Percentiles rank a stretch among this genome's conserved stretches.
These are phyloP conservation scores for Rugonectria rugulosa DNA, from an alignment of 2,329 filamentous ascomycete species.

Conservation along the genomic window DNA sequence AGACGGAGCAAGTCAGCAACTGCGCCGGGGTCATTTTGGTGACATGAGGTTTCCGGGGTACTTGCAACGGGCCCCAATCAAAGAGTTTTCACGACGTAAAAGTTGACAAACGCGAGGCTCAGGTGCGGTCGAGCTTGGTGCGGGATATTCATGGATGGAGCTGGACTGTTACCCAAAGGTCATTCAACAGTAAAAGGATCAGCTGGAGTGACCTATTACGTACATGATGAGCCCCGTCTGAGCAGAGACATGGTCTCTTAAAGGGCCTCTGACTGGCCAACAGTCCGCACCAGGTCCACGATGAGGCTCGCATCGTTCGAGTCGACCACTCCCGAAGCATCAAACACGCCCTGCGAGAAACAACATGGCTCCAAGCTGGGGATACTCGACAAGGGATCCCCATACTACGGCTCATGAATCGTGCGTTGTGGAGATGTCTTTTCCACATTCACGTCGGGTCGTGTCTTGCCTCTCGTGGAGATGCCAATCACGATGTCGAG, in stretches of 20 bases:
- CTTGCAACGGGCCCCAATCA: slow-evolving; percentile 18
- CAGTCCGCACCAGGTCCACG: neutral
- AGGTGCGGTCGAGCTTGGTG: neutral
- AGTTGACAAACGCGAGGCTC: slow-evolving; percentile 2
- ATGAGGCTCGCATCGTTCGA: slow-evolving; percentile 8
- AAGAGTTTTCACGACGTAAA: slow-evolving; percentile 20
- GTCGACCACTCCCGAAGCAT: neutral
- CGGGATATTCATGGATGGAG: slow-evolving; percentile 4
- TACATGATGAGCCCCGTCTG: neutral
- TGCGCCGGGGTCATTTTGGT: neutral
- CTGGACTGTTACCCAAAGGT: neutral
- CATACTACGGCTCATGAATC: slow-evolving; percentile 1
- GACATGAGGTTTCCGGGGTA: neutral
- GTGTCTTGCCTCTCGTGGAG: slow-evolving; percentile 8
- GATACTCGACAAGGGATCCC: neutral
- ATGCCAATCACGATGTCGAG: neutral
- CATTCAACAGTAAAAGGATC: neutral
- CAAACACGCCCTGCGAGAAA: neutral
- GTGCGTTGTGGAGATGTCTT: slow-evolving; percentile 2
- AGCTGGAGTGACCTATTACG: slow-evolving; percentile 1
- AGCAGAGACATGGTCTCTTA: neutral
- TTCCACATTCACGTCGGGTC: neutral
- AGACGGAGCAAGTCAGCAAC: slow-evolving; percentile 1
- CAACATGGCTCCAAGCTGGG: neutral
- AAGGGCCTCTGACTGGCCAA: neutral